Base-by-base conservation (phyloP, 768 basidiomycete species). In the Chalciporus piperatus region DNA sequence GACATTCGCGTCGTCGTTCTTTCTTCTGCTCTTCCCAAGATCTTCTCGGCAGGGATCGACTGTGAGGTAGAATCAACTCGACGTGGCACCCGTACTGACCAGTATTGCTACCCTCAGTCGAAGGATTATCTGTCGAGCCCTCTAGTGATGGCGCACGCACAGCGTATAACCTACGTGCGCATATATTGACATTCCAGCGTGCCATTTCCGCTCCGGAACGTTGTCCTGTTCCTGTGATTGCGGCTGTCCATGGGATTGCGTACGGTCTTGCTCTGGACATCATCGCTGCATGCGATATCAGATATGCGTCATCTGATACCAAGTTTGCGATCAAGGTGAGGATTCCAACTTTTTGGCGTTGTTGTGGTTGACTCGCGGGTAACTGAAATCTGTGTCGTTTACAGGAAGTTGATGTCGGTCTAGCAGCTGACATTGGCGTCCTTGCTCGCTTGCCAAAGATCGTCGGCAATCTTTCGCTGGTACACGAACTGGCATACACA, bases 341-440 rank as follows among this genome's bases (percentile, higher is more conserved):
- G 53, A 2, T 42, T 23, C 35, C 3, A 3, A 5, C 16, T 32
- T 12, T n/a, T 43, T 2, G 22, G 30, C 16, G 13, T 41, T 13
- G 20, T 23, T 12, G 3, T 11, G 13, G 20, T 41, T 11, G 17
- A 14, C 20, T 13, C 5, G n/a, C 8, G 9, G 17, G 8, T 22
- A 37, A 37, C 11, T 39, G n/a, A 39, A 16, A 27, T 51, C 27
- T 6, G 27, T 27, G 9, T 45, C 9, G 38, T 41, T 56, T 23
- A 22, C 61, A 92, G 89, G 90, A 95, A 76, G 85, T 92, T 3
- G 89, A 93, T 61, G 78, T 93, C 22, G 92, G 89, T 0, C 74
- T 96, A 1, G 92, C 93, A 3, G 86, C 93, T 0, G 93, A 95
- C 63, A 84, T 94, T 37, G 94, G 94, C 16, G 84, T 90, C 0